These are phyloP conservation scores for Lodderomyces elongisporus DNA, from an alignment of 1,139 yeast species.

Conservation along the genomic window DNA sequence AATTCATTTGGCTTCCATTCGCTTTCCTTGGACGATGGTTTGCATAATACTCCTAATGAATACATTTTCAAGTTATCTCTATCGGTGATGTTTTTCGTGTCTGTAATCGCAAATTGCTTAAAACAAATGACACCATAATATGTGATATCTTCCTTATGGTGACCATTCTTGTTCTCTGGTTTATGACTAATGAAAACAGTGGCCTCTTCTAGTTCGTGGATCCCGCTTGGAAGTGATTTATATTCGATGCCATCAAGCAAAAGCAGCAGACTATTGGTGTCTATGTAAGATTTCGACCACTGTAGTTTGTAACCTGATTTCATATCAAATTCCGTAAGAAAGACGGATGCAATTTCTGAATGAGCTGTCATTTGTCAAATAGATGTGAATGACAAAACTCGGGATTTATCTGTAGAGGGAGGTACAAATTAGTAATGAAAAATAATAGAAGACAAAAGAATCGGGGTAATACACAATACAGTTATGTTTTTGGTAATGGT, in stretches of 20 bases:
- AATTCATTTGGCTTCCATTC: conserved; percentile 53
- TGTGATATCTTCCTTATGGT: background rate
- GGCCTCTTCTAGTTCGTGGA: conserved; percentile 60
- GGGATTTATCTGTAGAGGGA: no score
- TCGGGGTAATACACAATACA: no score
- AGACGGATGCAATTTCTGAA: conserved; percentile 44
- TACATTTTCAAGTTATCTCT: conserved; percentile 58
- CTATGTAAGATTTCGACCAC: conserved; percentile 39
- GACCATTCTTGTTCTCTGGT: conserved; percentile 18
- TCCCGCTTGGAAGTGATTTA: conserved; percentile 76
- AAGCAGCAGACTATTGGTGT: conserved; percentile 14
- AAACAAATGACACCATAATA: conserved; percentile 38
- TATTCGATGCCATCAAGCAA: conserved; percentile 52
- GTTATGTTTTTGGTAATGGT: no score
- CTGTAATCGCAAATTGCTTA: conserved; percentile 22
- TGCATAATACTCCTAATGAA: conserved; percentile 60
- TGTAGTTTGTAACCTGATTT: conserved; percentile 56
- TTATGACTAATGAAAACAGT: conserved; percentile 32
- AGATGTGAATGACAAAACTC: no score
- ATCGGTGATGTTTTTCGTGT: conserved; percentile 17
- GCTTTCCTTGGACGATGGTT: conserved; percentile 27
- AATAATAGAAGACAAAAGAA: no score
- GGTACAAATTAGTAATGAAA: no score
- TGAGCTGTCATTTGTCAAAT: conserved; percentile 11
- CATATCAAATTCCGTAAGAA: conserved; percentile 60